These are phyloP conservation scores for Nemania bipapillata DNA, from an alignment of 2,329 filamentous ascomycete genomes.

Conservation along the genomic window DNA sequence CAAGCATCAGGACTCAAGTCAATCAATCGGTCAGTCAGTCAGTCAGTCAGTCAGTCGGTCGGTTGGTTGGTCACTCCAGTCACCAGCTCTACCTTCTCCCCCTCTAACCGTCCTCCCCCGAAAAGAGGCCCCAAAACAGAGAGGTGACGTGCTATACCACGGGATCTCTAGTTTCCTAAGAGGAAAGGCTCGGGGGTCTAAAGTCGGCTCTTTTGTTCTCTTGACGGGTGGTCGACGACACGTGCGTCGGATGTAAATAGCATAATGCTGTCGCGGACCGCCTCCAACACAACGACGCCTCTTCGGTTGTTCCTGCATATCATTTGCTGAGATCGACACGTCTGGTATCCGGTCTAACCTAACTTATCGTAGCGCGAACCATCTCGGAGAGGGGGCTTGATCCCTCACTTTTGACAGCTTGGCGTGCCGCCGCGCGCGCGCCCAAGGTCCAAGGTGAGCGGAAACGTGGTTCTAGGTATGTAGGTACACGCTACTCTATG, in stretches of 20 bases:
- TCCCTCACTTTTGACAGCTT: not conserved
- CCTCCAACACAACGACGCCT: not conserved
- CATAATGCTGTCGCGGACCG: not conserved
- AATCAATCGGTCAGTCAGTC: not conserved
- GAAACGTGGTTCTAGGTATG: slow-evolving; percentile 3
- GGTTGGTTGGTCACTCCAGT: no score
- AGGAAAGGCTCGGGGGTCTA: not conserved
- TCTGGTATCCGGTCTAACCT: not conserved
- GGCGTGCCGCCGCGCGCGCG: not conserved
- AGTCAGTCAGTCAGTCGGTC: not conserved
- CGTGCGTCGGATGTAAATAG: not conserved
- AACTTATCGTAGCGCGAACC: not conserved
- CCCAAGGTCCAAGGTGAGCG: not conserved
- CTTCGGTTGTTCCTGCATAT: slow-evolving; percentile 3
- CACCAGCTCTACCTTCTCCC: not conserved
- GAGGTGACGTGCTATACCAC: not conserved
- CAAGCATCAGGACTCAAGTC: not conserved
- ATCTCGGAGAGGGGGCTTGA: not conserved
- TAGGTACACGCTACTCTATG: not conserved
- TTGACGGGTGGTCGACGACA: not conserved
- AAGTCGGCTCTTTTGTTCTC: not conserved
- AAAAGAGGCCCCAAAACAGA: not conserved
- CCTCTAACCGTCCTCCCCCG: not conserved
- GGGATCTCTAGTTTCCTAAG: not conserved
- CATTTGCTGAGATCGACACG: not conserved